Conservation (phyloP, 1,284 basidiomycete species). For the Pseudozyma tsukubaensis region DNA sequence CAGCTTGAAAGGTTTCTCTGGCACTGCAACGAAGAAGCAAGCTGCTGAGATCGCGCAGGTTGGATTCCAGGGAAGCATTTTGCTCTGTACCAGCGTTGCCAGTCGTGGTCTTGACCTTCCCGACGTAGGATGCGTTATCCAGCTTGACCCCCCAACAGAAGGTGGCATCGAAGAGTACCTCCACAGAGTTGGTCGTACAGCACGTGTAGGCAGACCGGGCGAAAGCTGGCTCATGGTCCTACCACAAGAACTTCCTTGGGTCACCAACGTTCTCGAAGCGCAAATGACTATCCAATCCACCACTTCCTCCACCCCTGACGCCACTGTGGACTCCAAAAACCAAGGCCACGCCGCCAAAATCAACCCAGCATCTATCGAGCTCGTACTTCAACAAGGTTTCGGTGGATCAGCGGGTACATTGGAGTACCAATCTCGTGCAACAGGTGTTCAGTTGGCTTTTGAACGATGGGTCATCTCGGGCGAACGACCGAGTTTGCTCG, state of each 20-base stretch:
- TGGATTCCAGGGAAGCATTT: conserved; percentile 72
- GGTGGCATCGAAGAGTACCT: conserved; percentile 96
- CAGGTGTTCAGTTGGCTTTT: conserved; percentile 92
- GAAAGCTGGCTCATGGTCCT: conserved; percentile 93
- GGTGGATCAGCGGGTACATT: conserved; percentile 72
- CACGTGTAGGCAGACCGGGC: conserved; percentile 86
- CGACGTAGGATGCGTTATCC: conserved; percentile 91
- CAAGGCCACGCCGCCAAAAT: conserved; percentile 30
- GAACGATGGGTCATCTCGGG: conserved; percentile 89
- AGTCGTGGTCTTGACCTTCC: conserved; percentile 97
- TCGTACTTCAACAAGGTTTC: conserved; percentile 75
- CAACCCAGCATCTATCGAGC: conserved; percentile 36
- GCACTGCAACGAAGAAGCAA: conserved; percentile 17
- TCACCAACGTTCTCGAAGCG: conserved; percentile 78
- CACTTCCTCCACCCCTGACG: neutral
- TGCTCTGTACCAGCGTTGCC: conserved; percentile 96
- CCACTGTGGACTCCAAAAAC: conserved; percentile 17
- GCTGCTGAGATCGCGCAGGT: conserved; percentile 5
- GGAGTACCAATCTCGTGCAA: conserved; percentile 90
- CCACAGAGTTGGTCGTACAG: conserved; percentile 95
- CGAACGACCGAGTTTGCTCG: conserved; percentile 81
- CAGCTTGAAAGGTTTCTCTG: conserved; percentile 83
- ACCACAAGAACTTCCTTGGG: conserved; percentile 88
- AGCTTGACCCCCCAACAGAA: conserved; percentile 97
- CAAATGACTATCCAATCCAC: conserved; percentile 34